phyloP scores from a whole-genome alignment of 2,329 filamentous ascomycete genomes.

The Geosmithia flava region DNA sequence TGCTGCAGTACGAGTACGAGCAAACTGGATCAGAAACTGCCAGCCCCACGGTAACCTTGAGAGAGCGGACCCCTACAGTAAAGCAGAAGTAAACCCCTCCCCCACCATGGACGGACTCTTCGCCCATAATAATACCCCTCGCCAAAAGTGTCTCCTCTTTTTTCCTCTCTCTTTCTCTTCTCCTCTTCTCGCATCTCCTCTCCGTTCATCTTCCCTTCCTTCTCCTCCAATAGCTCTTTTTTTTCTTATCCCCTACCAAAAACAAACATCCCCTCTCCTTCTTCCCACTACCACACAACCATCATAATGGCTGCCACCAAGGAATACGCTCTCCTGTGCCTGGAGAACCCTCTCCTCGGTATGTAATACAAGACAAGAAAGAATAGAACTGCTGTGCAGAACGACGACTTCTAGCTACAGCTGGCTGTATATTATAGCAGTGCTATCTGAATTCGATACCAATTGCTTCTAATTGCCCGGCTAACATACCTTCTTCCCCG shows the following conservation, averaged over 20 bases:
- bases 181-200: neutral
- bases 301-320: constrained; percentile 58
- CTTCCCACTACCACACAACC: constrained; percentile 1
- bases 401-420: no score
- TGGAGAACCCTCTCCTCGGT: constrained; percentile 98
- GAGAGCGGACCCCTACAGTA: neutral
- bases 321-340: constrained; percentile 78
- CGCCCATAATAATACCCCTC: neutral
- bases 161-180: neutral
- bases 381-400: no score
- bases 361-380: constrained; percentile 16
- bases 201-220: constrained; percentile 3
- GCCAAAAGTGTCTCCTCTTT: neutral
- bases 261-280: neutral
- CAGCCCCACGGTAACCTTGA: neutral
- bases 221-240: constrained; percentile 1
- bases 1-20: neutral
- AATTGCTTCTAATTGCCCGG: neutral
- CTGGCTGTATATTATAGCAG: no score
- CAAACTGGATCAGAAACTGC: neutral
- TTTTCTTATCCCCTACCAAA: constrained; percentile 6
- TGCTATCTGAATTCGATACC: no score
- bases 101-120: neutral
- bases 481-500: neutral
- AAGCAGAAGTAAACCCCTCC: constrained; percentile 1